Conservation (phyloP, 306 rosid genomes). For the Luffa aegyptiaca region DNA sequence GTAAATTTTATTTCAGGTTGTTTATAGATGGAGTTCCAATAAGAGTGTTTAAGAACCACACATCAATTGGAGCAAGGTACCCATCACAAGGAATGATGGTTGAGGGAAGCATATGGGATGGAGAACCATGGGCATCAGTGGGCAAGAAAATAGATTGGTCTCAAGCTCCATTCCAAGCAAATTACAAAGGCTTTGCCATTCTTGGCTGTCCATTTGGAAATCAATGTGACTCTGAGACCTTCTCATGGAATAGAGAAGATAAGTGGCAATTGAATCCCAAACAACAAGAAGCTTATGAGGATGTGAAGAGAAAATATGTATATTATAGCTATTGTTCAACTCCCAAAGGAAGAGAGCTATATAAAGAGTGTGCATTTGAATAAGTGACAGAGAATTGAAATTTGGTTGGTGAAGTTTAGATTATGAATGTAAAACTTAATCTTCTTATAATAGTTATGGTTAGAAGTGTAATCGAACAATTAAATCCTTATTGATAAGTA, state of each 20-base stretch:
- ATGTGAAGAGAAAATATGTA: background rate
- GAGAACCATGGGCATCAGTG: constrained; percentile 13
- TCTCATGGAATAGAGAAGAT: constrained; percentile 5
- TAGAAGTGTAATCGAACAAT: too few relatives aligned
- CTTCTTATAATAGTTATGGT: too few relatives aligned
- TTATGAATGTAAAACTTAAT: too few relatives aligned
- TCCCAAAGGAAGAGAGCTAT: background rate
- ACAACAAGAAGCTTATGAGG: background rate
- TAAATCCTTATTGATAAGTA: too few relatives aligned
- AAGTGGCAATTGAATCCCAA: background rate
- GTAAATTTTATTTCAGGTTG: background rate
- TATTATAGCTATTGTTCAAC: constrained; percentile 13
- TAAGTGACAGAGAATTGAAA: background rate
- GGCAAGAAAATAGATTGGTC: constrained; percentile 15
- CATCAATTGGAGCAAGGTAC: constrained; percentile 1
- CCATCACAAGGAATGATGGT: constrained; percentile 13
- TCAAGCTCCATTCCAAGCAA: constrained; percentile 14
- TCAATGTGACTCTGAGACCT: background rate
- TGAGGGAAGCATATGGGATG: constrained; percentile 18
- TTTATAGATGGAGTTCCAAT: constrained; percentile 14
- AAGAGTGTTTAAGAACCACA: constrained; percentile 12
- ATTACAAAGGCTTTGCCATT: constrained; percentile 5
- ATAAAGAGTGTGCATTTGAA: constrained; percentile 1
- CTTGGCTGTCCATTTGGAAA: constrained; percentile 1
- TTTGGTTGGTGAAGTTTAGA: too few relatives aligned